phyloP scores from a whole-genome alignment of 805 yeast genomes.

The Sungouiella thailandica region DNA sequence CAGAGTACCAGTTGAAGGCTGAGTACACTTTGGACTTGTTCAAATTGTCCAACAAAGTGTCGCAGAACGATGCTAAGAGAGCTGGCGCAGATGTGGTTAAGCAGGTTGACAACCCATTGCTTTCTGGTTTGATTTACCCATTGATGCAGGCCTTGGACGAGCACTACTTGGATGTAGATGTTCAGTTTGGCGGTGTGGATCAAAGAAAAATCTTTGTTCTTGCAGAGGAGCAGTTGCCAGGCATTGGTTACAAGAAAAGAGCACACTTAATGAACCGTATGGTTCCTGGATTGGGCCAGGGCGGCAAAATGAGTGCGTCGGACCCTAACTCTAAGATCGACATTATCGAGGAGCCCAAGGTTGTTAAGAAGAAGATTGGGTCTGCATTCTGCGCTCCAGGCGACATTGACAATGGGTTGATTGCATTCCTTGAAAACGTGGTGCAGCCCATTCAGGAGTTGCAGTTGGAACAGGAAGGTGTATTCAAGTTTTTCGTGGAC shows the following conservation, averaged over 20 bases:
- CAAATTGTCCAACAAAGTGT: constrained; percentile 74
- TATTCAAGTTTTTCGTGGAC: constrained; percentile 65
- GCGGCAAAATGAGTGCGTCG: constrained; percentile 98
- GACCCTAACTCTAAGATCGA: constrained; percentile 98
- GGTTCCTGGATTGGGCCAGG: constrained; percentile 97
- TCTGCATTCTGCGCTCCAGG: constrained; percentile 97
- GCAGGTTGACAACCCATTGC: constrained; percentile 90
- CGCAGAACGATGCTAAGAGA: constrained; percentile 94
- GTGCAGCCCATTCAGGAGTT: constrained; percentile 82
- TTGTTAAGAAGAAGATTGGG: constrained; percentile 83
- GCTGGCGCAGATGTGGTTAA: constrained; percentile 99
- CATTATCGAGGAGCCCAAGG: constrained; percentile 81
- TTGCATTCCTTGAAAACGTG: constrained; percentile 81
- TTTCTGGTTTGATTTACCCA: constrained; percentile 93
- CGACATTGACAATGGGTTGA: constrained; percentile 78
- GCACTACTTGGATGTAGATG: constrained; percentile 81
- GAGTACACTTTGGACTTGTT: constrained; percentile 88
- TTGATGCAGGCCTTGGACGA: constrained; percentile 99
- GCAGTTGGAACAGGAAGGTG: constrained; percentile 48
- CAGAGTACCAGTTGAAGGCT: constrained; percentile 76
- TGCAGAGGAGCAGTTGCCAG: constrained; percentile 89
- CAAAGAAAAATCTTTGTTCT: constrained; percentile 96
- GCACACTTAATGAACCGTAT: constrained; percentile 98
- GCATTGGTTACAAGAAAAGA: constrained; percentile 90
- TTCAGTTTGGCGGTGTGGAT: constrained; percentile 98